Conservation (phyloP, 768 basidiomycete genomes). For the Artomyces pyxidatus region DNA sequence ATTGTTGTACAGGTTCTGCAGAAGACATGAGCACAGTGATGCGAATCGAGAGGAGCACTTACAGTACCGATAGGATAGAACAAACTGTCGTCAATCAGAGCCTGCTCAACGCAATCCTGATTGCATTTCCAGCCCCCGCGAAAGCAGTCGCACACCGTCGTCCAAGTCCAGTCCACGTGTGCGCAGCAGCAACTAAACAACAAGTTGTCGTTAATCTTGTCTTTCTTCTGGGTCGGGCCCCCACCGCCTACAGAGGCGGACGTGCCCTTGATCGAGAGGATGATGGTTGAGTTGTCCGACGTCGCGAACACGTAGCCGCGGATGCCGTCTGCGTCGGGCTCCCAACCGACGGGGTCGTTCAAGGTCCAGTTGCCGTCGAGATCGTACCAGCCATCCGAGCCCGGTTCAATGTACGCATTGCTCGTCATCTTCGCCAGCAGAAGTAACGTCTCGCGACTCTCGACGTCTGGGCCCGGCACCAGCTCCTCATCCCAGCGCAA, state of each 20-base stretch:
- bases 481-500: conserved; percentile 60
- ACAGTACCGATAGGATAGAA: conserved; percentile 87
- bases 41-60: no score
- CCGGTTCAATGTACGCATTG: conserved; percentile 62
- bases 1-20: conserved; percentile 87
- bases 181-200: conserved; percentile 96
- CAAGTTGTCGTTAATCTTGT: conserved; percentile 94
- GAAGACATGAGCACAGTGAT: no score
- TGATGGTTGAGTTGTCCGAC: conserved; percentile 74
- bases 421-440: conserved; percentile 83
- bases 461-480: conserved; percentile 62
- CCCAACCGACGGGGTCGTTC: conserved; percentile 83
- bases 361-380: conserved; percentile 58
- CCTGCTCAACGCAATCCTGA: conserved; percentile 69
- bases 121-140: conserved; percentile 70
- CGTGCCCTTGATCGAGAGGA: conserved; percentile 92
- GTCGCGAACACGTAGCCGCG: conserved; percentile 90
- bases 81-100: conserved; percentile 72
- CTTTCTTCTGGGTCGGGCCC: conserved; percentile 78
- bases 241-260: conserved; percentile 66
- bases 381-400: conserved; percentile 63
- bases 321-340: conserved; percentile 81
- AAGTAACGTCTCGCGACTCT: conserved; percentile 61
- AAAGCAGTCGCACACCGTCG: conserved; percentile 85
- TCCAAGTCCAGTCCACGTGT: conserved; percentile 90